A percentile compares a stretch with the other conserved stretches of the same genome.
Conservation (phyloP, 2,329 filamentous ascomycete genomes). For the Fonsecaea multimorphosa region DNA sequence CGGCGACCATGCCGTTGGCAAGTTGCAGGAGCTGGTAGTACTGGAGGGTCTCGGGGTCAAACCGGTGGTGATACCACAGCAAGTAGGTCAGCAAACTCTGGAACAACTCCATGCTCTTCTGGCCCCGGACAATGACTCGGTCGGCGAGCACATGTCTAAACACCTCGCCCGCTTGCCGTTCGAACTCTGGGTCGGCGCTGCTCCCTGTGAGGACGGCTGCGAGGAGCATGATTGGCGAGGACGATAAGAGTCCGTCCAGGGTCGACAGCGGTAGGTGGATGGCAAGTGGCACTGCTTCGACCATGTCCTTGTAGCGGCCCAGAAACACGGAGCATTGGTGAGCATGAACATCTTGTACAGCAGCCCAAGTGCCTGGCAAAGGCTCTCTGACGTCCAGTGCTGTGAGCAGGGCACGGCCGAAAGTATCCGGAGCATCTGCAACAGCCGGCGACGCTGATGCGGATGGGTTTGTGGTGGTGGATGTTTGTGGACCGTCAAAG, state of each 20-base stretch:
- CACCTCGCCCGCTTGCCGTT: conserved; percentile 22
- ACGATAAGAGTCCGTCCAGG: not conserved
- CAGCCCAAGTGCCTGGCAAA: conserved; percentile 5
- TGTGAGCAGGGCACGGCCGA: conserved; percentile 17
- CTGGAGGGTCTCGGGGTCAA: conserved; percentile 42
- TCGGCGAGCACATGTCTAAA: conserved; percentile 30
- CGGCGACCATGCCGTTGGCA: conserved; percentile 43
- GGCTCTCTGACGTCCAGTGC: conserved; percentile 2
- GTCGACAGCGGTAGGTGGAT: not conserved
- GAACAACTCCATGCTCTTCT: conserved; percentile 63
- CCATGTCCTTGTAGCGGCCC: conserved; percentile 17
- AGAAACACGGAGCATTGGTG: conserved; percentile 11
- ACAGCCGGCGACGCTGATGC: not conserved
- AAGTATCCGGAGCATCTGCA: not conserved
- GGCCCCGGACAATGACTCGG: conserved; percentile 63
- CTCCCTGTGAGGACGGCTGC: conserved; percentile 25
- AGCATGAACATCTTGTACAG: conserved; percentile 7
- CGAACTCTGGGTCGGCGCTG: conserved; percentile 16
- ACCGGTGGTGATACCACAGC: conserved; percentile 57
- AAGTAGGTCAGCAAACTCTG: conserved; percentile 65
- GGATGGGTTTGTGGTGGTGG: not conserved
- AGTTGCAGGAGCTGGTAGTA: conserved; percentile 45
- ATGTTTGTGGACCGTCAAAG: not conserved
- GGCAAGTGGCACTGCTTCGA: conserved; percentile 21
- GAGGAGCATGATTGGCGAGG: conserved; percentile 20